Base-by-base conservation (phyloP, 2,329 filamentous ascomycete species). In the Plenodomus tracheiphilus region DNA sequence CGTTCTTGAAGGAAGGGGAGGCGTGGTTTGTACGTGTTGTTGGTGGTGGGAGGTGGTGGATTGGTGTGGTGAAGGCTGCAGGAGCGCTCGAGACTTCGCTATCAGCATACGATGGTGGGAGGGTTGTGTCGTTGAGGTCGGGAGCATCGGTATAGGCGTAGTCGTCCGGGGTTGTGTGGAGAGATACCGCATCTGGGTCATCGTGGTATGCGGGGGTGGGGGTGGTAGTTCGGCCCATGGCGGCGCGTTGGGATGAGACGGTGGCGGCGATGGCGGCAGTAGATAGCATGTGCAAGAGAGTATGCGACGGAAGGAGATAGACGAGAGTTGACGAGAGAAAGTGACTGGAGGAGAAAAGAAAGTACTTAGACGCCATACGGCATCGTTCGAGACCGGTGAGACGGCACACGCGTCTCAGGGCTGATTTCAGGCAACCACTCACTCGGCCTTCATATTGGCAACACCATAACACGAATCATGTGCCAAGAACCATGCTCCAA, bases 131-230 rank as follows among this genome's bases (percentile, higher is more conserved):
- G 10, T 48, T 56, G 19, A 64, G 59, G 19, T 71, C 66, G n/a
- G 68, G 66, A 1, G 66, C 68, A 49, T 74, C 71, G 39, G 68
- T 62, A 49, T 74, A 72, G 10, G 54, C 49, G 51, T 73, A 73
- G 46, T 69, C 70, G 38, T 69, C 67, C 16, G 66, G 71, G 8
- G 69, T 72, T 11, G 71, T 74, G 46, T 72, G 70, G 4, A 74
- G 63, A 2, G 71, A 73, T 1, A 73, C 61, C 8, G 72, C 65
- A 37, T 74, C 71, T 1, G 66, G 66, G 43, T 73, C 71, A 52
- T 74, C 70, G 36, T 67, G 61, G 43, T 71, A 74, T 35, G 47
- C 50, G 25, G 51, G 47, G 17, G 60, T 39, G 18, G 57, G 46
- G 16, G 41, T 54, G 22, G 58, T 52, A n/a, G 65, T 46, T 47